Conservation (phyloP, 768 basidiomycete genomes). For the Tylopilus intermedius region DNA sequence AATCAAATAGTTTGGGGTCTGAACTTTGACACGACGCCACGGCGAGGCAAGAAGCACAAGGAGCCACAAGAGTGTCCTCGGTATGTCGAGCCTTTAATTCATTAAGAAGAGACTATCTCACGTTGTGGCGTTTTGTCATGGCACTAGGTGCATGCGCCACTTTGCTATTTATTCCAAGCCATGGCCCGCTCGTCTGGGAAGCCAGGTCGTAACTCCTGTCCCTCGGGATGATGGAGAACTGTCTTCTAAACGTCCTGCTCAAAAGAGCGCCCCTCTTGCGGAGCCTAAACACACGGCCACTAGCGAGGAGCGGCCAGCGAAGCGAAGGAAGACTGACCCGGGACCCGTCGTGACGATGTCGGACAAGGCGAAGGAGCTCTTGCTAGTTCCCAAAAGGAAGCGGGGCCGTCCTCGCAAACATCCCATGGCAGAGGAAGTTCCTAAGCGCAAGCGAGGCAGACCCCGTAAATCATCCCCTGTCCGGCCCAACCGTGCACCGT, state of each 20-base stretch:
- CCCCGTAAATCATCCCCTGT: slow-evolving; percentile 29
- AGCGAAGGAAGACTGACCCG: slow-evolving; percentile 47
- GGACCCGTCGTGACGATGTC: slow-evolving; percentile 28
- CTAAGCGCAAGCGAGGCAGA: slow-evolving; percentile 34
- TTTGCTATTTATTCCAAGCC: slow-evolving; percentile 66
- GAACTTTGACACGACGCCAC: slow-evolving; percentile 41
- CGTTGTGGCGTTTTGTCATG: slow-evolving; percentile 13
- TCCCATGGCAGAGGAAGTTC: slow-evolving; percentile 27
- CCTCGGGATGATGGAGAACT: slow-evolving; percentile 42
- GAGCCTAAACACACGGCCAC: slow-evolving; percentile 53
- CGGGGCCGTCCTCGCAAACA: slow-evolving; percentile 34
- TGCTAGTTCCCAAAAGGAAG: slow-evolving; percentile 30
- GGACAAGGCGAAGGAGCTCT: slow-evolving; percentile 31
- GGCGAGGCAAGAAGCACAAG: slow-evolving; percentile 51
- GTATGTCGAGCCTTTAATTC: slow-evolving; percentile 39
- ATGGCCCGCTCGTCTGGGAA: slow-evolving; percentile 64
- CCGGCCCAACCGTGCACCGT: slow-evolving; percentile 7
- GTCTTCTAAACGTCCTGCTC: slow-evolving; percentile 45
- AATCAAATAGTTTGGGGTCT: slow-evolving; percentile 73
- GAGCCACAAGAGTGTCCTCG: slow-evolving; percentile 69
- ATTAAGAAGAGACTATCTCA: slow-evolving; percentile 12
- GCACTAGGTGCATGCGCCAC: slow-evolving; percentile 69
- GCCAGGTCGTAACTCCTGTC: slow-evolving; percentile 40
- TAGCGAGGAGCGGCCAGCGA: slow-evolving; percentile 39
- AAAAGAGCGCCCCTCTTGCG: slow-evolving; percentile 44